Percentiles rank a stretch among this genome's conserved stretches.
These are phyloP conservation scores for Stagonosporopsis vannaccii DNA, from an alignment of 2,329 filamentous ascomycete species.

Conservation along the genomic window DNA sequence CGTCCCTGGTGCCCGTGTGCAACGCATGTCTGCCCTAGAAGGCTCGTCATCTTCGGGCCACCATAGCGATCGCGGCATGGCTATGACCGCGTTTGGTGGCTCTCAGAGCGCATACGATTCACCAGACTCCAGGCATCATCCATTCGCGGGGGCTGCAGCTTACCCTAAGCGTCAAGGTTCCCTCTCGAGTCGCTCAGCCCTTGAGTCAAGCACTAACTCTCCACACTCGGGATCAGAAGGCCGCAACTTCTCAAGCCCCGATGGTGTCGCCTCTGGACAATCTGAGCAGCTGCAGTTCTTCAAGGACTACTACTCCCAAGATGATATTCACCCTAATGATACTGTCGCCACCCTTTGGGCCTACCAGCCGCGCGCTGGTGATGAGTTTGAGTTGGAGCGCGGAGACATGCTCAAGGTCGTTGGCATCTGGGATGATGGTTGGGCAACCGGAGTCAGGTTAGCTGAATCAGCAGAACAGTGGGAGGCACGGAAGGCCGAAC, in stretches of 20 bases:
- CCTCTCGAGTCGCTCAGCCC: conserved; percentile 81
- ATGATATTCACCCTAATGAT: conserved; percentile 92
- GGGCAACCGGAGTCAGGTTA: conserved; percentile 91
- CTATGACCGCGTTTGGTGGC: conserved; percentile 31
- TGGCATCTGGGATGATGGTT: conserved; percentile 98
- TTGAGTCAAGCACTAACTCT: conserved; percentile 73
- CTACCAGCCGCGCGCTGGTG: conserved; percentile 90
- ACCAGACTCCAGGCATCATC: conserved; percentile 68
- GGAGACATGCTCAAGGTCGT: conserved; percentile 98
- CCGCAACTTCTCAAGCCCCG: conserved; percentile 82
- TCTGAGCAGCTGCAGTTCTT: conserved; percentile 96
- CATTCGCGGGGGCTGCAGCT: conserved; percentile 50
- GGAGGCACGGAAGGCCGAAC: conserved; percentile 76
- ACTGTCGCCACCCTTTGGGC: conserved; percentile 93
- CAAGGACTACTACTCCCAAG: conserved; percentile 98
- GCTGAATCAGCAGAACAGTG: conserved; percentile 87
- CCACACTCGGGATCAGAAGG: conserved; percentile 63
- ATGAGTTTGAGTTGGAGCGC: conserved; percentile 91
- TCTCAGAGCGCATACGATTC: conserved; percentile 59
- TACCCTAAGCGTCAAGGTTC: conserved; percentile 80
- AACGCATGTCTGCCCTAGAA: conserved; percentile 94
- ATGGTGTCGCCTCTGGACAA: conserved; percentile 83
- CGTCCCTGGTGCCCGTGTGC: conserved; percentile 85
- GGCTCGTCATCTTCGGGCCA: conserved; percentile 64
- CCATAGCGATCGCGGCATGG: conserved; percentile 51